Base-by-base conservation (phyloP, 768 basidiomycete genomes). In the Panellus pusillus region DNA sequence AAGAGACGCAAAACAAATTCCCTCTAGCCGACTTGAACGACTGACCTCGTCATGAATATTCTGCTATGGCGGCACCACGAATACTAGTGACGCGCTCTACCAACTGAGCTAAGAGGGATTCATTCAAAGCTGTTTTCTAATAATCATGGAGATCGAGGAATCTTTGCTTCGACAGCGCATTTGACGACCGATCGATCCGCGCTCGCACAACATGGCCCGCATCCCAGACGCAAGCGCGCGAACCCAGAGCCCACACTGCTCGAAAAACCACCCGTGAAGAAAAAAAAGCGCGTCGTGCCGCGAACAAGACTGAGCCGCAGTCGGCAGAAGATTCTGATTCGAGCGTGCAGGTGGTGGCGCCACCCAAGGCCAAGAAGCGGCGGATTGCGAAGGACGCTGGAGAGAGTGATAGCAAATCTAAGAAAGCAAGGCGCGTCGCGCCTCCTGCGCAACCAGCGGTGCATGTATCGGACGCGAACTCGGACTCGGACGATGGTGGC, bases 1-100 rank as follows among this genome's bases (percentile, higher is more conserved):
- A n/a, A n/a, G n/a, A n/a, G n/a, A n/a, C n/a, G n/a, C 4, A 48
- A n/a, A 48, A 48, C 36, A 32, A 24, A 46, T 55, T 55, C 54
- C 54, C 54, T 43, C 54, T 55, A 55, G 54, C 54, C 49, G 54
- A 55, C 41, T 55, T 56, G 49, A 47, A 56, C 55, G 50, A 56
- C 55, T 56, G 55, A 56, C 55, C 55, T 56, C 54, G 54, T 55
- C 54, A 55, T 53, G n/a, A n/a, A n/a, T n/a, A n/a, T n/a, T n/a
- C n/a, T n/a, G n/a, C n/a, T n/a, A n/a, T n/a, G n/a, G n/a, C n/a
- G n/a, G n/a, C n/a, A n/a, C n/a, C n/a, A n/a, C n/a, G n/a, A n/a
- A n/a, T n/a, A 75, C 75, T 75, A 77, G 77, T 78, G 76, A 79
- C 73, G 77, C 77, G 76, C 76, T 77, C 75, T 77, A 76, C 75